phyloP scores from a whole-genome alignment of 2,329 filamentous ascomycete species.

The Albophoma yamanashiensis region DNA sequence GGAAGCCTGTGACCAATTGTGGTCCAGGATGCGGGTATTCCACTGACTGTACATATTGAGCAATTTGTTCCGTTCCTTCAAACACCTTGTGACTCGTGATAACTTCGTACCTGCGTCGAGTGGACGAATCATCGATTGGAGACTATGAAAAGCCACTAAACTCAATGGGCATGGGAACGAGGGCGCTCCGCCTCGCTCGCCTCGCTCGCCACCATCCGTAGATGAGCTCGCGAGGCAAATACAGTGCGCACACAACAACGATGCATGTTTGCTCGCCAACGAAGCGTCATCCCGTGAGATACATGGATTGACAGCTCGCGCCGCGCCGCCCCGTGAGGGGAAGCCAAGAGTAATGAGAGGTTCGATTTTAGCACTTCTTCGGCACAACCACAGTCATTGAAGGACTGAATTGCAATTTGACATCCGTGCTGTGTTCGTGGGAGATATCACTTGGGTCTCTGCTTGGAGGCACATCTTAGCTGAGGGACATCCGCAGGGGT shows the following conservation, averaged over 20 bases:
- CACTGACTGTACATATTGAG: neutral
- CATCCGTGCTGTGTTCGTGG: slow-evolving; percentile 69
- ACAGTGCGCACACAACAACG: no score
- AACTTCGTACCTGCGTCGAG: neutral
- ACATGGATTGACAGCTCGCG: neutral
- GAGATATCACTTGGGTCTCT: neutral
- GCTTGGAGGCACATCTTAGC: neutral
- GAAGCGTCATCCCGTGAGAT: slow-evolving; percentile 1
- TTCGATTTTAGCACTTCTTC: slow-evolving; percentile 94
- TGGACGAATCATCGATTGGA: neutral
- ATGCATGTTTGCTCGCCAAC: slow-evolving; percentile 17
- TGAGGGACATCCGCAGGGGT: neutral
- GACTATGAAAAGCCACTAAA: no score
- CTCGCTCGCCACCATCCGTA: no score
- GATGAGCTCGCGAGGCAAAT: neutral
- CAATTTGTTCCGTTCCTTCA: no score
- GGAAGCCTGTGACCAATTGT: neutral
- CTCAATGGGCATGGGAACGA: neutral
- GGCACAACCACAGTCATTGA: slow-evolving; percentile 89
- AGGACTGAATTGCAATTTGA: slow-evolving; percentile 96
- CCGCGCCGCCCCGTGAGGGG: slow-evolving; percentile 5
- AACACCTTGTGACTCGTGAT: neutral
- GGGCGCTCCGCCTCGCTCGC: neutral
- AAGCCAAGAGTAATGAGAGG: slow-evolving; percentile 17
- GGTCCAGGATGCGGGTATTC: neutral